Conservation (phyloP, 2,329 filamentous ascomycete genomes). For the Cladosporium sp. region DNA sequence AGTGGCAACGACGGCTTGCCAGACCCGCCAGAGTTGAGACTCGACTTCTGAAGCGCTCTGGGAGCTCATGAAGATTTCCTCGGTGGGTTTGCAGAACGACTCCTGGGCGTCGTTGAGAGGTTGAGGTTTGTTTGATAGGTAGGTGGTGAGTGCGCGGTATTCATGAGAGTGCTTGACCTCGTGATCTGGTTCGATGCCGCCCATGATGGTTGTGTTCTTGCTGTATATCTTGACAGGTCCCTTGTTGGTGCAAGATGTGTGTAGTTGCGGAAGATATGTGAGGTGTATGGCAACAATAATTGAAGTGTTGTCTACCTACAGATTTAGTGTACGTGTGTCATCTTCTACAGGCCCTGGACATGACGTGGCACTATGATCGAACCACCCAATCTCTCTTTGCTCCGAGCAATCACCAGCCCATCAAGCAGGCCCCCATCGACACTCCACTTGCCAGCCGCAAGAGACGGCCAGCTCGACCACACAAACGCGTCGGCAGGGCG, state of each 20-base stretch:
- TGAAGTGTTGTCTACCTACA: not conserved
- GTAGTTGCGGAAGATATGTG: not conserved
- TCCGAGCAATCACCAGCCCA: not conserved
- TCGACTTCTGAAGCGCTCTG: constrained; percentile 25
- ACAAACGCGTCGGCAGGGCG: not conserved
- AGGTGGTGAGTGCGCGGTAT: not conserved
- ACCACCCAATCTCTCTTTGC: not conserved
- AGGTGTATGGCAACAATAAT: not conserved
- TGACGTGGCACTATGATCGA: not conserved
- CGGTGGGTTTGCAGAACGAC: constrained; percentile 28
- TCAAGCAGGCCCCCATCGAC: not conserved
- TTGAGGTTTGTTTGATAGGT: not conserved
- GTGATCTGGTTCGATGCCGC: constrained; percentile 11
- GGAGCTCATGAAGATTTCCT: constrained; percentile 23
- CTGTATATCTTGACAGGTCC: not conserved
- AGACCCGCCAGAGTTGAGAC: constrained; percentile 25
- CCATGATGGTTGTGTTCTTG: not conserved
- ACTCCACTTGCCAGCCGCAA: constrained; percentile 8
- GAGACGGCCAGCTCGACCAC: not conserved
- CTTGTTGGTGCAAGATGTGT: not conserved
- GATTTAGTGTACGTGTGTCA: not conserved
- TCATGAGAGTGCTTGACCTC: constrained; percentile 13
- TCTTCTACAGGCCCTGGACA: not conserved
- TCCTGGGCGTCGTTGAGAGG: not conserved
- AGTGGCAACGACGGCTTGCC: constrained; percentile 26